Evolutionary conservation across 768 basidiomycete species (phyloP).

Genomic region (Paxillus rubicundulus): DNA sequence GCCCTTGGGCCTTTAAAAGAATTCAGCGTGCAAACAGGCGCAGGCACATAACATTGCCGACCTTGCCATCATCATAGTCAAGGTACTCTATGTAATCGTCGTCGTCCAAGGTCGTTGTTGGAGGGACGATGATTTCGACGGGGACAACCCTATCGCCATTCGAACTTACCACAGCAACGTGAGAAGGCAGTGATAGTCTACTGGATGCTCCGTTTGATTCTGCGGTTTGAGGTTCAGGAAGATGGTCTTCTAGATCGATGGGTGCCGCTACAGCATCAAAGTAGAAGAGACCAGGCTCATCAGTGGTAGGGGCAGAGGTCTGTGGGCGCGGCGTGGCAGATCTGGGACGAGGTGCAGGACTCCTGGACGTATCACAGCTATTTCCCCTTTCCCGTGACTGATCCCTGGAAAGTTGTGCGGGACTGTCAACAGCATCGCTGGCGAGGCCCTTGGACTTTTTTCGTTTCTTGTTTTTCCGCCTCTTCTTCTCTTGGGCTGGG

Average conservation of each 20-base stretch:
- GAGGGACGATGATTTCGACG: constrained; percentile 45
- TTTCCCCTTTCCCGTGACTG: constrained; percentile 15
- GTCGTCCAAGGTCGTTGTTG: constrained; percentile 44
- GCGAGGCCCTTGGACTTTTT: constrained; percentile 18
- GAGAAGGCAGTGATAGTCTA: constrained; percentile 59
- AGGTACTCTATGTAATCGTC: constrained; percentile 76
- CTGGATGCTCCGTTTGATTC: constrained; percentile 17
- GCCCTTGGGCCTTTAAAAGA: constrained; percentile 40
- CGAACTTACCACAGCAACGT: constrained; percentile 57
- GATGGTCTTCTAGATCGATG: constrained; percentile 25
- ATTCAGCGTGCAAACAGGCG: background rate
- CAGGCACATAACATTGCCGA: constrained; percentile 26
- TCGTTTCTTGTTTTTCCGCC: constrained; percentile 28
- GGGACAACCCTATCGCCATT: constrained; percentile 32
- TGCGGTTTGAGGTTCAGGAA: constrained; percentile 7
- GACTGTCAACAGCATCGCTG: constrained; percentile 13
- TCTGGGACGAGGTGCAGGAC: constrained; percentile 29
- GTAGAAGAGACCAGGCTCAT: constrained; percentile 40
- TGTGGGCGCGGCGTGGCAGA: constrained; percentile 39
- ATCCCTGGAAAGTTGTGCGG: constrained; percentile 17
- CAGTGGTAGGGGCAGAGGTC: constrained; percentile 14
- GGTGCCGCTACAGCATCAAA: constrained; percentile 46
- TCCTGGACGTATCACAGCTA: constrained; percentile 2
- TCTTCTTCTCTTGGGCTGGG: constrained; percentile 17
- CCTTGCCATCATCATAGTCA: constrained; percentile 66